Percentiles rank a stretch among this genome's conserved stretches.
These are phyloP conservation scores for Rhizoclosmatium sp. DNA, from an alignment of 192 early-diverging fungal species.

Conservation along the genomic window DNA sequence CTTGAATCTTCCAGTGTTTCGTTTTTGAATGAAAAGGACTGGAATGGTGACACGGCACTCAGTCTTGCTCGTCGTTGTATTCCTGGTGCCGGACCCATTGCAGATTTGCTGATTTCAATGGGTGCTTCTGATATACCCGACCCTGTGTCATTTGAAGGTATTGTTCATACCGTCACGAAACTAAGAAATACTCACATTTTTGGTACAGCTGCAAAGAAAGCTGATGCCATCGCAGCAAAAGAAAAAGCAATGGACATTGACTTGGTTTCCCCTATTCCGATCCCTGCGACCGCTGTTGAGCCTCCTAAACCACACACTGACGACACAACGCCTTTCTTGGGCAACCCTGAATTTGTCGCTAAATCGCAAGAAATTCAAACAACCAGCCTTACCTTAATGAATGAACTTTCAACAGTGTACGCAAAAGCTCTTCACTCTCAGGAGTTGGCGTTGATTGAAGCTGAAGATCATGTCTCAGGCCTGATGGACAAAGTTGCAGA, in stretches of 20 bases:
- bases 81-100: not conserved
- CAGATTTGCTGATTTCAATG: not conserved
- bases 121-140: not conserved
- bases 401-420: conserved; percentile 2
- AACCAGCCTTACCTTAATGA: not conserved
- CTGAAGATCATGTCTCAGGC: not conserved
- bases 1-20: not conserved
- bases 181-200: too few species aligned
- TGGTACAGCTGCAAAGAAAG: not conserved
- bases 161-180: too few species aligned
- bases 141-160: too few species aligned
- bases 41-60: conserved; percentile 22
- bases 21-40: conserved; percentile 9
- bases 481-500: not conserved
- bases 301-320: not conserved
- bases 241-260: not conserved
- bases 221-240: not conserved
- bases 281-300: not conserved
- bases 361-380: conserved; percentile 11
- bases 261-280: not conserved
- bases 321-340: not conserved
- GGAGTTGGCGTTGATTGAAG: not conserved
- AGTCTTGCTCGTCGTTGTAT: conserved; percentile 5
- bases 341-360: conserved; percentile 21
- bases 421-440: not conserved